A percentile compares a stretch with the other conserved stretches of the same genome.
Evolutionary conservation across 371 early-diverging fungal genomes (phyloP).

Genomic region (Chytridium lagenaria): DNA sequence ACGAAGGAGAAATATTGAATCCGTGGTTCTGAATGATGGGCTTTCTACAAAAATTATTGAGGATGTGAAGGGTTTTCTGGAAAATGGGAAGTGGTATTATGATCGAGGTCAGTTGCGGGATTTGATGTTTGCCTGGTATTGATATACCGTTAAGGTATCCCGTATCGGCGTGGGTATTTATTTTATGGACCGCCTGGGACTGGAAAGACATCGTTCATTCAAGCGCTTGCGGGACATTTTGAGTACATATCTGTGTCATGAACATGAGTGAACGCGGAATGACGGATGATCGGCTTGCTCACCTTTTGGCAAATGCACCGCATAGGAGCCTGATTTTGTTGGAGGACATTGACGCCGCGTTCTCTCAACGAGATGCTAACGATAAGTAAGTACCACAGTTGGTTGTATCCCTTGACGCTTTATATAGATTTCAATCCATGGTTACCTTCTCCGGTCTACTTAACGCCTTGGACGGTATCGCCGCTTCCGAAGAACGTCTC

Average conservation of each 20-base stretch:
- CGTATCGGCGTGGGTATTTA: constrained; percentile 96
- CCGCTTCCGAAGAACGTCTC: constrained; percentile 96
- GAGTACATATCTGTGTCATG: constrained; percentile 96
- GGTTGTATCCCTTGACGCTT: constrained; percentile 47
- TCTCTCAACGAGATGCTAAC: constrained; percentile 58
- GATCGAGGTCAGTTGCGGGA: constrained; percentile 72
- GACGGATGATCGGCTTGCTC: constrained; percentile 95
- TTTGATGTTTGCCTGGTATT: background rate
- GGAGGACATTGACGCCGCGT: constrained; percentile 99
- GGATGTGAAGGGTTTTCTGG: constrained; percentile 88
- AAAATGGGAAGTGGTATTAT: constrained; percentile 92
- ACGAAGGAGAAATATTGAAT: constrained; percentile 77
- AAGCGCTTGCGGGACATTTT: constrained; percentile 96
- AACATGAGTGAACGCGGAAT: constrained; percentile 89
- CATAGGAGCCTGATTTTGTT: constrained; percentile 95
- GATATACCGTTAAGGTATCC: constrained; percentile 70
- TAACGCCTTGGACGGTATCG: constrained; percentile 99
- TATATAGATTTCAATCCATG: constrained; percentile 81
- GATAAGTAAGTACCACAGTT: constrained; percentile 60
- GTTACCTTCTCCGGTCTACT: constrained; percentile 98
- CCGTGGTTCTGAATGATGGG: constrained; percentile 86
- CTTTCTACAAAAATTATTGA: constrained; percentile 74
- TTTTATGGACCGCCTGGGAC: constrained; percentile 99
- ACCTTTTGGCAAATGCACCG: constrained; percentile 92
- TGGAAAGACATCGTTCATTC: constrained; percentile 98